phyloP scores from a whole-genome alignment of 179 eudicot genomes.

The Carnegiea gigantea region DNA sequence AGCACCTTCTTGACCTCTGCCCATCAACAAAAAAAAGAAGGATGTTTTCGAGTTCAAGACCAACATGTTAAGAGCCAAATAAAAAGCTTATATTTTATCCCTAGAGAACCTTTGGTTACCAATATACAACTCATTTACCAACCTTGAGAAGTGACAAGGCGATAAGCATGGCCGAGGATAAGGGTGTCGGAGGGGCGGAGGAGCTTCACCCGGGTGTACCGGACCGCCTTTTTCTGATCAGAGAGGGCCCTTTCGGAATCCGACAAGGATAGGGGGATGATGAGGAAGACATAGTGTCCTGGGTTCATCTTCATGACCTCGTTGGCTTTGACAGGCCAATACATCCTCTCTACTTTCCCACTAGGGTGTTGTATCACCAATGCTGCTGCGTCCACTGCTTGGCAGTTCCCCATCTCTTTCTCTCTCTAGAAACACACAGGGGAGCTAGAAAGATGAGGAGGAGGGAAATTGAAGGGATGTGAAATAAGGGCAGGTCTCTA shows the following conservation, averaged over 20 bases:
- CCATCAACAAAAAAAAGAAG: conserved; percentile 8
- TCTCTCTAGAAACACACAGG: neutral
- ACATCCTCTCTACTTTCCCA: conserved; percentile 81
- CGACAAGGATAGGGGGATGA: conserved; percentile 61
- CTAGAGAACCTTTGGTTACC: neutral
- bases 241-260: neutral
- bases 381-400: conserved; percentile 96
- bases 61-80: neutral
- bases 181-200: conserved; percentile 77
- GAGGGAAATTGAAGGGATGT: conserved; percentile 23
- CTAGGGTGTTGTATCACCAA: conserved; percentile 83
- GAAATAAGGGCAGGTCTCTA: conserved; percentile 33
- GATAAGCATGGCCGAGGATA: conserved; percentile 81
- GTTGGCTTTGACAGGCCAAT: conserved; percentile 65
- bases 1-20: conserved; percentile 88
- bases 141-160: conserved; percentile 94
- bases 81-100: neutral
- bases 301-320: conserved; percentile 88
- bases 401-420: conserved; percentile 85
- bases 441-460: neutral
- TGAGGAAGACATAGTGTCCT: conserved; percentile 86
- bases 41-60: neutral
- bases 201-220: conserved; percentile 84
- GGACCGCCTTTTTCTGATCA: conserved; percentile 44
- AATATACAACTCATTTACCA: neutral